Conservation (phyloP, 2,329 filamentous ascomycete species). For the Colletotrichum tabaci region DNA sequence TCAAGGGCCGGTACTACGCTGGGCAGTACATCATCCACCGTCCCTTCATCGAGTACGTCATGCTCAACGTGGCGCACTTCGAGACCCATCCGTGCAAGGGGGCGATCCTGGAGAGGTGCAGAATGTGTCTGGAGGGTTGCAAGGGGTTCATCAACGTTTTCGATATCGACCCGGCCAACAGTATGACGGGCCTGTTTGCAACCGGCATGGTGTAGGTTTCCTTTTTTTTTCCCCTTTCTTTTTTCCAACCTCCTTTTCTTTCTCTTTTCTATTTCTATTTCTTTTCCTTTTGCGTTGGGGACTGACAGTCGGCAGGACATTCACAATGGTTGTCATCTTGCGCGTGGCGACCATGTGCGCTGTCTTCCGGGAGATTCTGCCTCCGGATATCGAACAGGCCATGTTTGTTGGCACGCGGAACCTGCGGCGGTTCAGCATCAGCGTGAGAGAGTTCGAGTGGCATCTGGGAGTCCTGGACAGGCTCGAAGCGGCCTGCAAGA, state of each 20-base stretch:
- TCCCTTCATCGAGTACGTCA: constrained; percentile 49
- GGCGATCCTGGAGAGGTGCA: constrained; percentile 44
- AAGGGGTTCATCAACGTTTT: constrained; percentile 49
- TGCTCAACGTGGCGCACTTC: constrained; percentile 47
- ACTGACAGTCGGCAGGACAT: constrained; percentile 41
- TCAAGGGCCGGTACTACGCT: constrained; percentile 49
- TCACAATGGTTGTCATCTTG: constrained; percentile 48
- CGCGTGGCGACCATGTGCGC: constrained; percentile 44
- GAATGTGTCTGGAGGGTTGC: constrained; percentile 47
- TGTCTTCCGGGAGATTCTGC: constrained; percentile 41
- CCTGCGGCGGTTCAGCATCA: constrained; percentile 44
- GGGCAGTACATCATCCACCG: constrained; percentile 51
- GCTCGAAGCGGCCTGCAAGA: constrained; percentile 38
- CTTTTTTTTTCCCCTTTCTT: too few relatives aligned
- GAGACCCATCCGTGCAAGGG: constrained; percentile 46
- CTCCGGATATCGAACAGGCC: constrained; percentile 42
- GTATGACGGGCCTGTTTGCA: constrained; percentile 48
- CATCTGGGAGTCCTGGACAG: constrained; percentile 43
- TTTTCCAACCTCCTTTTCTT: too few relatives aligned
- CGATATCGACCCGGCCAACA: constrained; percentile 46
- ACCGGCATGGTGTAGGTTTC: constrained; percentile 50
- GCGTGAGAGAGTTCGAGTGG: constrained; percentile 46
- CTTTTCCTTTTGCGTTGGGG: background rate
- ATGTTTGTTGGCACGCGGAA: constrained; percentile 45
- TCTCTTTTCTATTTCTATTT: too few relatives aligned